Base-by-base conservation (phyloP, 805 yeast genomes). In the Kluyveromyces dobzhanskii region DNA sequence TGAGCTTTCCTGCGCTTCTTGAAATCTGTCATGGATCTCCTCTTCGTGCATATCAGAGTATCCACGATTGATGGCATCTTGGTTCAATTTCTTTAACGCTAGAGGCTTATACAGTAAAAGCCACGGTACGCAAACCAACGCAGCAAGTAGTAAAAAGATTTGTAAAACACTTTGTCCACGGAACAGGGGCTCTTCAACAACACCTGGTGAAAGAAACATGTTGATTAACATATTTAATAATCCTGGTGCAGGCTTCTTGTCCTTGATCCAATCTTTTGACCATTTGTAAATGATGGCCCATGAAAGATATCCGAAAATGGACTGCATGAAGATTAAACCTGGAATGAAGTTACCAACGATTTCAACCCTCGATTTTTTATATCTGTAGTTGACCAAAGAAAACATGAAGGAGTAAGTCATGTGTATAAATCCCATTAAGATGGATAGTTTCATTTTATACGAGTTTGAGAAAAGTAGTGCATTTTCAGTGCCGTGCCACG, bases 401-500 rank as follows among this genome's bases (percentile, higher is more conserved):
- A 88, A 87, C 61, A 77, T 59, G 56, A 77, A 81, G 3, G 95
- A 85, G 64, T 90, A 92, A 10, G 88, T 66, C 99, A 92, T 92
- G 65, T 92, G 99, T 34, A 74, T 63, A 63, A 81, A 90, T 3
- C 99, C 99, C 88, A 92, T 82, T 49, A 92, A 70, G 41, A 92
- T 81, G 2, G 97, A 87, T 44, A 92, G 70, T 62, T 92, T 92
- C 99, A 92, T 92, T 70, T 92, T 92, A 67, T 85, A 92, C 2
- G 97, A 88, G 67, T 92, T 92, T 37, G 95, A 76, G 65, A 92
- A 92, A 42, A 94, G 64, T 52, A 92, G 70, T 37, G 80, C 79
- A 65, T 92, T 92, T 50, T 92, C 98, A 30, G 97, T 74, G 13
- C 97, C 96, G 62, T 92, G 99, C 99, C 99, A 92, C 9, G 81